phyloP scores from a whole-genome alignment of 139 green algal genomes.

The Haematococcus lacustris region DNA sequence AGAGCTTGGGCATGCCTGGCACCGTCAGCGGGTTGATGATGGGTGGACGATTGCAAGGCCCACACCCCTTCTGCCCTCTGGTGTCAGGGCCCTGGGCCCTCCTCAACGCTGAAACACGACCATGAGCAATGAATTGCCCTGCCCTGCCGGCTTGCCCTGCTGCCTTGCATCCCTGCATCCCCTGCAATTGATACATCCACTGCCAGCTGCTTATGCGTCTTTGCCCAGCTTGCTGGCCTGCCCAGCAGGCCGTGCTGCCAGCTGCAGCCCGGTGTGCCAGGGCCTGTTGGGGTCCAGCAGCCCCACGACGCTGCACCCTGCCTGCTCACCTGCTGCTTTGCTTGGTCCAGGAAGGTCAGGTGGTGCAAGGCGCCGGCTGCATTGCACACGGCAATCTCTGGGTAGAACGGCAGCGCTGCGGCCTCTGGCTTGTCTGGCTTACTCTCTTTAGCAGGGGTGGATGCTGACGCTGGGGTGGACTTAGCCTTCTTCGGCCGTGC shows the following conservation, averaged over 20 bases:
- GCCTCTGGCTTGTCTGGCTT: constrained; percentile 8
- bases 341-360: constrained; percentile 42
- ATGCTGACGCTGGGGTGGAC: too few relatives aligned
- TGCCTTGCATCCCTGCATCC: not conserved
- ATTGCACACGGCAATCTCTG: constrained; percentile 35
- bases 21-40: too few relatives aligned
- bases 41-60: too few relatives aligned
- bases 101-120: too few relatives aligned
- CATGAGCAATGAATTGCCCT: not conserved
- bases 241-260: not conserved
- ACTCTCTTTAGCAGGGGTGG: too few relatives aligned
- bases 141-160: not conserved
- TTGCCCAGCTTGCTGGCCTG: not conserved
- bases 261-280: not conserved
- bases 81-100: too few relatives aligned
- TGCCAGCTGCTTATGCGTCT: not conserved
- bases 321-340: constrained; percentile 34
- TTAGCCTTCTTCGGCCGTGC: too few relatives aligned
- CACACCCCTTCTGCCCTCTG: too few relatives aligned
- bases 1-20: too few relatives aligned
- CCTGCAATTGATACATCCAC: not conserved
- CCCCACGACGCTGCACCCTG: not conserved
- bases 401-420: constrained; percentile 7
- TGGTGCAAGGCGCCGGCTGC: constrained; percentile 44
- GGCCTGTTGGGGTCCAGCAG: not conserved